A percentile compares a stretch with the other conserved stretches of the same genome.
Conservation (phyloP, 148 eudicot genomes). For the Cornus suecica region DNA sequence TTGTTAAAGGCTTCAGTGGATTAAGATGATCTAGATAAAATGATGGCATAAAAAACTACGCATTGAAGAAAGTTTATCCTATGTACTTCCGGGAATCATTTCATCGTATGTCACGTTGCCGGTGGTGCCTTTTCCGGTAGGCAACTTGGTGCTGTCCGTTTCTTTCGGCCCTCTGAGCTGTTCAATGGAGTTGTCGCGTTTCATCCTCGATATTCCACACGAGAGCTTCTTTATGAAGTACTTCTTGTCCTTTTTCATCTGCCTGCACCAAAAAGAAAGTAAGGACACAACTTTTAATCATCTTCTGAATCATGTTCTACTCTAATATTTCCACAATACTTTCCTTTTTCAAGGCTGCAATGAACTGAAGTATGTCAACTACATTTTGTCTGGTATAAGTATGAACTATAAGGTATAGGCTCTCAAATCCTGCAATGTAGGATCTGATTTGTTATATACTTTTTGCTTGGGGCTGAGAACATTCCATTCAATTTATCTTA, state of each 20-base stretch:
- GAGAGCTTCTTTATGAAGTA: conserved; percentile 35
- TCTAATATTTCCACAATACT: neutral
- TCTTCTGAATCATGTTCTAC: neutral
- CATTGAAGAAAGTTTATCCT: conserved; percentile 17
- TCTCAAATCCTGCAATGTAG: too few relatives aligned
- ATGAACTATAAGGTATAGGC: too few relatives aligned
- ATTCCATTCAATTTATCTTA: too few relatives aligned
- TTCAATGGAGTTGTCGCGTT: conserved; percentile 22
- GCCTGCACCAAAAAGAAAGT: conserved; percentile 19
- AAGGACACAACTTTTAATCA: neutral
- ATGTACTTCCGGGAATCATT: conserved; percentile 36
- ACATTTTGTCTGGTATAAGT: too few relatives aligned
- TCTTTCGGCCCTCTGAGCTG: conserved; percentile 27
- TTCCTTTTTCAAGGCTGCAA: neutral
- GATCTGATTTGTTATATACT: too few relatives aligned
- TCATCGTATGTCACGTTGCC: conserved; percentile 27
- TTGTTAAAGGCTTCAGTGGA: too few relatives aligned
- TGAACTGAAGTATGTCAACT: too few relatives aligned
- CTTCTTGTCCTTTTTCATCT: conserved; percentile 41
- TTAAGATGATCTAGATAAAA: too few relatives aligned
- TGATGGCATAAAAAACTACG: conserved; percentile 10
- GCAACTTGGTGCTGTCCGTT: neutral
- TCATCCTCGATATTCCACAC: conserved; percentile 39
- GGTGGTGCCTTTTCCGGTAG: conserved; percentile 2
- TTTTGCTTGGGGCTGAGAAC: too few relatives aligned